Conservation (phyloP, 2,329 filamentous ascomycete genomes). For the Trichophyton schoenleinii region DNA sequence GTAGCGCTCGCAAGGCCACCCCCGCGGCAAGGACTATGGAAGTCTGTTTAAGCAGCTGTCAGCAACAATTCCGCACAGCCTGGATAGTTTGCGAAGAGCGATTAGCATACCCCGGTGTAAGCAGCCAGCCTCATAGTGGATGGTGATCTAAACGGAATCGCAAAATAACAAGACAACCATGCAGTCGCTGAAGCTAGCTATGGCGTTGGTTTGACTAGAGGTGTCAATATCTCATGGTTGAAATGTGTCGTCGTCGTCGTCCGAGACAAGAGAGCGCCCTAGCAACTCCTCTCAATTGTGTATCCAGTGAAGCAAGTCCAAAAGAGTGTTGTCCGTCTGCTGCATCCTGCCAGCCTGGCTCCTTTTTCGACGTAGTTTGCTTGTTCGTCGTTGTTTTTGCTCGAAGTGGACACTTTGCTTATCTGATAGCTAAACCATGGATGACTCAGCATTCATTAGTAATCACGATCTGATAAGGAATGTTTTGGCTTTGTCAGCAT, state of each 20-base stretch:
- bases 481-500: background rate
- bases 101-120: constrained; percentile 39
- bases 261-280: background rate
- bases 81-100: background rate
- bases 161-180: background rate
- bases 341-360: background rate
- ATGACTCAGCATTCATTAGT: background rate
- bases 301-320: background rate
- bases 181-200: background rate
- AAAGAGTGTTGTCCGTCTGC: background rate
- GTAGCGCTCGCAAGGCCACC: constrained; percentile 80
- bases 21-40: constrained; percentile 73
- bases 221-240: background rate
- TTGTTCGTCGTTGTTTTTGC: background rate
- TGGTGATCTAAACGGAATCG: constrained; percentile 7
- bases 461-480: background rate
- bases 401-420: background rate
- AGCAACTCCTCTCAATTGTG: background rate
- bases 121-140: constrained; percentile 37
- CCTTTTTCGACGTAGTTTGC: background rate
- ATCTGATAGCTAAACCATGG: background rate
- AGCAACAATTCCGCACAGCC: background rate
- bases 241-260: background rate
- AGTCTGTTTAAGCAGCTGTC: constrained; percentile 38
- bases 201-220: background rate